A percentile compares a stretch with the other conserved stretches of the same genome.
These are phyloP conservation scores for Pestalotiopsis sp. DNA, from an alignment of 2,329 filamentous ascomycete genomes.

Conservation along the genomic window DNA sequence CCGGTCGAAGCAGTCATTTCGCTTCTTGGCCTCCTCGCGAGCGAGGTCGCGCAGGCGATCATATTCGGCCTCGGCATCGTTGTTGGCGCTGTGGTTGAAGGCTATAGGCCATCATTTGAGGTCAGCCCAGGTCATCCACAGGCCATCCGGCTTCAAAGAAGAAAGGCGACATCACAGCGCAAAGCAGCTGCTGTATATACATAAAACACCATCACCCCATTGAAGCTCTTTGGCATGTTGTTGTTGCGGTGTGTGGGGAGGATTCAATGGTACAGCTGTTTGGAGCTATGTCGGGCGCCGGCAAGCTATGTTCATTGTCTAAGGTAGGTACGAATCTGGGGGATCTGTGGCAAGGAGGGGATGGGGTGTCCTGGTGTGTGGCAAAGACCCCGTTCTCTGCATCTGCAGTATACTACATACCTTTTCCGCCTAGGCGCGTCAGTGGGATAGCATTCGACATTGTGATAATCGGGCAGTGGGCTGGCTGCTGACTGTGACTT, in stretches of 20 bases:
- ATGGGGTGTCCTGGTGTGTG: neutral
- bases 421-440: slow-evolving; percentile 47
- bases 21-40: slow-evolving; percentile 77
- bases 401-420: slow-evolving; percentile 31
- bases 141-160: neutral
- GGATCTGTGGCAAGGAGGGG: neutral
- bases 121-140: neutral
- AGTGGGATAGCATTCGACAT: slow-evolving; percentile 43
- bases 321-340: neutral
- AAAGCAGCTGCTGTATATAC: no score
- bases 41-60: slow-evolving; percentile 86
- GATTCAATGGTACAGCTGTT: no score
- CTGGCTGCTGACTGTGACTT: slow-evolving; percentile 4
- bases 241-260: no score
- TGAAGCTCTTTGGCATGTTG: no score
- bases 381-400: neutral
- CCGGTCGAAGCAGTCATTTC: slow-evolving; percentile 74
- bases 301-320: neutral
- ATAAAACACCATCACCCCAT: no score
- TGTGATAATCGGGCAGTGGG: slow-evolving; percentile 8
- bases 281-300: no score
- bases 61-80: slow-evolving; percentile 81
- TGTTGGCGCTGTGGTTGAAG: slow-evolving; percentile 73
- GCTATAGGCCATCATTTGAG: slow-evolving; percentile 49
- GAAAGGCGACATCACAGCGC: no score